Base-by-base conservation (phyloP, 192 early-diverging fungal genomes). In the Podila epigama region DNA sequence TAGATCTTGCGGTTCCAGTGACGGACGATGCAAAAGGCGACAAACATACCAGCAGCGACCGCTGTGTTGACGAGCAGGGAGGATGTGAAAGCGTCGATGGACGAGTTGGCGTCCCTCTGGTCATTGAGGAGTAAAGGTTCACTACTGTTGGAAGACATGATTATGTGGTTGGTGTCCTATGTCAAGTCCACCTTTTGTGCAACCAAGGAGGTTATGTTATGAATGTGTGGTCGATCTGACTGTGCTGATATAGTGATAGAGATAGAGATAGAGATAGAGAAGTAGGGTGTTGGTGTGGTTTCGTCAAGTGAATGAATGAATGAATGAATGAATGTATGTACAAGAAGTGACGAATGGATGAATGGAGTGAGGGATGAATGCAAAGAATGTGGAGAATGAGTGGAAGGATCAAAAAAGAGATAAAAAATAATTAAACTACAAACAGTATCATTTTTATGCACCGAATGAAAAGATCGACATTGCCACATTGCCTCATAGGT, bases 51-150 rank as follows among this genome's bases (percentile, higher is more conserved):
- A 8, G 84, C 35, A 15, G 85, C 85, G 6, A 92, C 32, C 7
- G 63, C 82, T 2, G 72, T 69, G 73, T 95, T 95, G 72, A 95
- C 91, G 25, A 84, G 56, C 6, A 95, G 48, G 1, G 95, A 85
- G 3, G 92, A 88, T 1, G 85, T 63, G 63, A 96, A 94, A 3
- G 90, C 88, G 32, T 70, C 75, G n/a, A 90, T 71, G 0, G 91
- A 87, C 54, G 75, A 75, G 60, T 86, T 80, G 9, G 73, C 63
- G 5, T 15, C 18, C n/a, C 20, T 52, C 35, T 42, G 31, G 22
- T 13, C 42, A 55, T 4, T 22, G n/a, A n/a, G n/a, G n/a, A n/a
- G n/a, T n/a, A n/a, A n/a, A 29, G 51, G 9, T 29, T 32, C 52
- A 25, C 4, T 48, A 1, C n/a, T 7, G 27, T 32, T 31, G 15